Conservation (phyloP, 495 filamentous ascomycete species). For the Aspergillus nidulans region DNA sequence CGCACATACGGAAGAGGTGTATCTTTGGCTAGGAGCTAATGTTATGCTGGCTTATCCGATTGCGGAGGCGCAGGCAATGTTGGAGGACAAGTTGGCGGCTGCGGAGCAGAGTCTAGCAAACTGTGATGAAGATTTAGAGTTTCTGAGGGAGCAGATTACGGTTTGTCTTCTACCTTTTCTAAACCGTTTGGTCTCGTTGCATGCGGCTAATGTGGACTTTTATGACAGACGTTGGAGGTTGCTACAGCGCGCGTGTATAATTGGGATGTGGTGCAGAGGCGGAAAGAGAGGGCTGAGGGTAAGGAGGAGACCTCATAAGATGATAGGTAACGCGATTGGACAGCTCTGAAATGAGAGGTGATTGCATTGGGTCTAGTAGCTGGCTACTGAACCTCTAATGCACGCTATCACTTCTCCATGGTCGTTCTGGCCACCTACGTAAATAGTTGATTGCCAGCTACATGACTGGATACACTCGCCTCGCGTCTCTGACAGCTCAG, state of each 20-base stretch:
- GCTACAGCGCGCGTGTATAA: slow-evolving; percentile 97
- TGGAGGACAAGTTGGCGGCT: slow-evolving; percentile 71
- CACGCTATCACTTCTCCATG: not conserved
- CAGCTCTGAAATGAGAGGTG: not conserved
- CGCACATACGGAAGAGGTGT: slow-evolving; percentile 88
- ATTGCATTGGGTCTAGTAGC: not conserved
- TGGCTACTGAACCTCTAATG: slow-evolving; percentile 4
- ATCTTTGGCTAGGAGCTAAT: slow-evolving; percentile 95
- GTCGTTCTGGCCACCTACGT: not conserved
- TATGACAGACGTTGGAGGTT: slow-evolving; percentile 81
- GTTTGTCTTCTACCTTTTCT: slow-evolving; percentile 41
- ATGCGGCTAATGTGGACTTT: slow-evolving; percentile 22
- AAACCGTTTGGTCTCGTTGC: not conserved
- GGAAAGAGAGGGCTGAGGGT: slow-evolving; percentile 77
- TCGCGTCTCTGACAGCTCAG: slow-evolving; percentile 2
- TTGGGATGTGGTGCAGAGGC: slow-evolving; percentile 91
- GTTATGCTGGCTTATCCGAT: slow-evolving; percentile 96
- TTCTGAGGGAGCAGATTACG: slow-evolving; percentile 93
- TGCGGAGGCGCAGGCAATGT: slow-evolving; percentile 74
- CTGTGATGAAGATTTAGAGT: slow-evolving; percentile 96
- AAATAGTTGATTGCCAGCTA: not conserved
- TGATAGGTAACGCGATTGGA: slow-evolving; percentile 26
- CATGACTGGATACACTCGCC: not conserved
- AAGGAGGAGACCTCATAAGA: slow-evolving; percentile 32
- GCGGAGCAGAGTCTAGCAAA: slow-evolving; percentile 74